phyloP scores from a whole-genome alignment of 306 rosid species.

The Fragaria vesca region DNA sequence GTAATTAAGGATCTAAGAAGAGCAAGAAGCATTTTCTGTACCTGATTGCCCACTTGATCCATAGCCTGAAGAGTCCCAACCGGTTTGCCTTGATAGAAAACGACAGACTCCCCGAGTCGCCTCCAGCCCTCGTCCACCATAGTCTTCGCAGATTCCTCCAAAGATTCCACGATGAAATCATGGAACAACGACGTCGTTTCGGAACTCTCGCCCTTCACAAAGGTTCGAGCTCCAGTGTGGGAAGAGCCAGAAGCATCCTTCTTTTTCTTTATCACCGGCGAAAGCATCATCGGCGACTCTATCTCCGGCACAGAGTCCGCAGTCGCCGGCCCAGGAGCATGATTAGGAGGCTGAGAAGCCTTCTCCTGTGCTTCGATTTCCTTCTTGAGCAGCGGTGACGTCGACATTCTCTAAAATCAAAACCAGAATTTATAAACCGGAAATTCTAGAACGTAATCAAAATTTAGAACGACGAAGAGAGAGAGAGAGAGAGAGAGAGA shows the following conservation, averaged over 20 bases:
- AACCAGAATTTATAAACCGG: not conserved
- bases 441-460: not conserved
- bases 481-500: not conserved
- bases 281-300: too few relatives aligned
- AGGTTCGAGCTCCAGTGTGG: too few relatives aligned
- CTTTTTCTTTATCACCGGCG: too few relatives aligned
- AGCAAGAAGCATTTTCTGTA: not conserved
- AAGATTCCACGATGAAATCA: not conserved
- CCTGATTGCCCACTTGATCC: slow-evolving; percentile 33
- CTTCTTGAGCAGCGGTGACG: not conserved
- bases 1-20: not conserved
- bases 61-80: slow-evolving; percentile 31
- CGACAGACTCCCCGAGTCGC: slow-evolving; percentile 16
- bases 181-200: too few relatives aligned
- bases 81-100: slow-evolving; percentile 17
- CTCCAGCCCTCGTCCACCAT: slow-evolving; percentile 36
- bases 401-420: not conserved
- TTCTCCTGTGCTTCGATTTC: not conserved
- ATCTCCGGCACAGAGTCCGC: too few relatives aligned
- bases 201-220: too few relatives aligned
- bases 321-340: not conserved
- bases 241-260: too few relatives aligned
- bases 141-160: not conserved
- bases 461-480: not conserved
- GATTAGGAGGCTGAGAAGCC: not conserved